Percentiles rank a stretch among this genome's conserved stretches.
These are phyloP conservation scores for Avena insularis DNA, from an alignment of 176 grass and related monocot genomes.

Conservation along the genomic window DNA sequence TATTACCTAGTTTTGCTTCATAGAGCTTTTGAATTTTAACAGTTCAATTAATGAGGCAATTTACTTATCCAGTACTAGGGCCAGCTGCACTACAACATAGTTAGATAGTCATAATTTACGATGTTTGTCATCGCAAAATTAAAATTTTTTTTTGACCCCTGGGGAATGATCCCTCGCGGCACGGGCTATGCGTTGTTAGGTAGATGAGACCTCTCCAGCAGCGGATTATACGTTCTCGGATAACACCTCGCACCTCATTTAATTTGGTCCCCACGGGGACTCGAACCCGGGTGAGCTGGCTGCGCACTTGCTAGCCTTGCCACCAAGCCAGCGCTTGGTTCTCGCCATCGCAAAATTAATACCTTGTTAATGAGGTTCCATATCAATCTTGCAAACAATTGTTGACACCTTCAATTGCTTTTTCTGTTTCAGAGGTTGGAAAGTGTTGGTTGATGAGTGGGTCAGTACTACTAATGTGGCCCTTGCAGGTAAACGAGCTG, in stretches of 20 bases:
- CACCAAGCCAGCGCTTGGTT: too few relatives aligned
- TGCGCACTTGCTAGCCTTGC: too few relatives aligned
- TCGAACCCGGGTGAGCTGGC: too few relatives aligned
- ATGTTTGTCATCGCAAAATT: not conserved
- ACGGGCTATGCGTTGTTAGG: too few relatives aligned
- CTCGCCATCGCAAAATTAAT: not conserved
- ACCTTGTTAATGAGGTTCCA: not conserved
- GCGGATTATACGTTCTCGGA: too few relatives aligned
- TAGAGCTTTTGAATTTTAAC: constrained; percentile 13
- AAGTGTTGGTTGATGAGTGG: constrained; percentile 92
- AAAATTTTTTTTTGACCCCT: too few relatives aligned
- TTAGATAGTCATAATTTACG: constrained; percentile 8
- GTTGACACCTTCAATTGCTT: constrained; percentile 28
- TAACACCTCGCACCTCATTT: too few relatives aligned
- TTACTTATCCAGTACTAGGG: not conserved
- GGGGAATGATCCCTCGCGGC: too few relatives aligned
- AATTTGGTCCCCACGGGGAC: too few relatives aligned
- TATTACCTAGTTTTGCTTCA: constrained; percentile 19
- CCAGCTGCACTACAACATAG: not conserved
- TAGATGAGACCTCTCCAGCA: too few relatives aligned
- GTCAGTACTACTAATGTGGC: constrained; percentile 58
- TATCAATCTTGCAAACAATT: constrained; percentile 5
- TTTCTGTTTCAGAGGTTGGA: constrained; percentile 77
- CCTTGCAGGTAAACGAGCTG: constrained; percentile 61
- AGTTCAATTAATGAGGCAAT: not conserved